phyloP scores from a whole-genome alignment of 2,329 filamentous ascomycete genomes.

The Helminthosporium solani region DNA sequence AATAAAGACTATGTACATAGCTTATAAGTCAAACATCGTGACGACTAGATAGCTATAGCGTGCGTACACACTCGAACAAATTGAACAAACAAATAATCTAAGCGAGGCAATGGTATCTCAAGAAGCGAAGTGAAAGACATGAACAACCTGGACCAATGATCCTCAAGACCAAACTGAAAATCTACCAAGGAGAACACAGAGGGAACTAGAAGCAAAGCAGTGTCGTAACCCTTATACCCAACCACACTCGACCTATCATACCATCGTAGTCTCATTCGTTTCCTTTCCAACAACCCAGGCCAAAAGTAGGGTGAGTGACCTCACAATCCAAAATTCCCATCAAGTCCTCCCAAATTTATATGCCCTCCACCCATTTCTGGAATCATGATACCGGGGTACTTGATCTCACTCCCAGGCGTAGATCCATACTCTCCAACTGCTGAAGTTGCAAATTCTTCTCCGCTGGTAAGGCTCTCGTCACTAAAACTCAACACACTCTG shows the following conservation, averaged over 20 bases:
- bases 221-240: not conserved
- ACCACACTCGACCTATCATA: not conserved
- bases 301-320: not conserved
- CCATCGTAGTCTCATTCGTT: slow-evolving; percentile 1
- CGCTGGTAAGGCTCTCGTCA: slow-evolving; percentile 60
- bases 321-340: slow-evolving; percentile 45
- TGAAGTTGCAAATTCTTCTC: slow-evolving; percentile 45
- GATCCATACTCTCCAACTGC: slow-evolving; percentile 30
- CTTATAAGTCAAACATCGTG: too few species aligned
- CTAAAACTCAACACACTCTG: slow-evolving; percentile 62
- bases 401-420: slow-evolving; percentile 32
- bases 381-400: slow-evolving; percentile 41
- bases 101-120: slow-evolving; percentile 10
- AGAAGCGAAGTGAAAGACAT: slow-evolving; percentile 3
- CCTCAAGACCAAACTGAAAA: not conserved
- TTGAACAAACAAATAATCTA: not conserved
- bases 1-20: too few species aligned
- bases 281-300: not conserved
- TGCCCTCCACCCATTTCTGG: slow-evolving; percentile 32
- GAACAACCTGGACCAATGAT: too few species aligned
- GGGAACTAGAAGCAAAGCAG: not conserved
- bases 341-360: slow-evolving; percentile 37
- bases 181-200: not conserved
- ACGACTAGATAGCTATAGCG: too few species aligned
- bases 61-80: too few species aligned